Conservation (phyloP, 106 monocot species). For the Apostasia ramifera region DNA sequence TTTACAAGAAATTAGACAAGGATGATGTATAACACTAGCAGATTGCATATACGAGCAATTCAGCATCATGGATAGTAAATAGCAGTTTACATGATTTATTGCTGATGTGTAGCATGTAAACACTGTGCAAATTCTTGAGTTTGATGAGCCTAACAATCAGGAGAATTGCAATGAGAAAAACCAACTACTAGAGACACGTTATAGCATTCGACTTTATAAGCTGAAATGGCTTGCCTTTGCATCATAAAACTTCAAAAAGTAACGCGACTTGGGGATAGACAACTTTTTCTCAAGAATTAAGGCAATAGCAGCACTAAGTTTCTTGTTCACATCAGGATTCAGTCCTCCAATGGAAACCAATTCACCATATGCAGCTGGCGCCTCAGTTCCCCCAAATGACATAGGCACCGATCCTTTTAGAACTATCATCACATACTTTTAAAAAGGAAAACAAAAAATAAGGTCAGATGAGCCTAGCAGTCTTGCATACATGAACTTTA, state of each 20-base stretch:
- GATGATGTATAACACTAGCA: not conserved
- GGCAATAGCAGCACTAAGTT: constrained; percentile 71
- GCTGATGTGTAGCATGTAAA: constrained; percentile 83
- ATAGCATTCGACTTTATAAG: not conserved
- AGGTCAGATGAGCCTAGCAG: not conserved
- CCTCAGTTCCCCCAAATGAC: constrained; percentile 71
- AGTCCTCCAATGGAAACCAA: constrained; percentile 89
- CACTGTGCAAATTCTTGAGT: constrained; percentile 71
- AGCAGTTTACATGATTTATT: constrained; percentile 50
- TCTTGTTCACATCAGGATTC: constrained; percentile 72
- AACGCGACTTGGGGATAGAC: constrained; percentile 69
- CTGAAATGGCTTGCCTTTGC: constrained; percentile 39
- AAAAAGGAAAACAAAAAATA: not conserved
- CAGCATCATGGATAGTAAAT: constrained; percentile 2
- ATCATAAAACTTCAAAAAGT: constrained; percentile 63
- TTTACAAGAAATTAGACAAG: not conserved
- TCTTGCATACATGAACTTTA: no score
- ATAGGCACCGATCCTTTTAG: constrained; percentile 88
- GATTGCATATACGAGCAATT: not conserved
- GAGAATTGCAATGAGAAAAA: constrained; percentile 44
- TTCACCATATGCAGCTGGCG: constrained; percentile 88
- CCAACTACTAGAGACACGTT: not conserved
- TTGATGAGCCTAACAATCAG: constrained; percentile 53
- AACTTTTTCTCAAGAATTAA: constrained; percentile 63
- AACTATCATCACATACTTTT: constrained; percentile 93